A percentile compares a stretch with the other conserved stretches of the same genome.
Evolutionary conservation across 2,329 filamentous ascomycete species (phyloP).

Genomic region (Monilinia aucupariae): DNA sequence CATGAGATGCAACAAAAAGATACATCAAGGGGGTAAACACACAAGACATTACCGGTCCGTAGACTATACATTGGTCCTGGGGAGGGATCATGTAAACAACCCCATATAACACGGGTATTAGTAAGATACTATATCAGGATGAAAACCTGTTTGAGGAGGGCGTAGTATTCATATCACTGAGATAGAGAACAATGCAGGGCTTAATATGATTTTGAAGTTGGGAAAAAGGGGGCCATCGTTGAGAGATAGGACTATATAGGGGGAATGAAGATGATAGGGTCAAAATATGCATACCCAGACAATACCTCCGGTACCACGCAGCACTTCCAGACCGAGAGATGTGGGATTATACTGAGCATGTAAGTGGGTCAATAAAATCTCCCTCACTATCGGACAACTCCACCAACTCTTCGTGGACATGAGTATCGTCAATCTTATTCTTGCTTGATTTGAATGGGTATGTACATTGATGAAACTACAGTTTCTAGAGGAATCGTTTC

Average conservation of each 20-base stretch:
- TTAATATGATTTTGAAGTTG: not conserved
- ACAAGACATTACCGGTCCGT: not conserved
- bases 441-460: slow-evolving; percentile 17
- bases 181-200: not conserved
- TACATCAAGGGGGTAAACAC: too few species aligned
- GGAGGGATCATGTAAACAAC: not conserved
- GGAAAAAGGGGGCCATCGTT: not conserved
- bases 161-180: not conserved
- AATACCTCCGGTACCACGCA: not conserved
- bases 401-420: not conserved
- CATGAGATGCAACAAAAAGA: too few species aligned
- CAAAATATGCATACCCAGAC: not conserved
- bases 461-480: slow-evolving; percentile 22
- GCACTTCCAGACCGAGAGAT: not conserved
- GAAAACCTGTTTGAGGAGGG: not conserved
- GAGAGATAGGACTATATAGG: not conserved
- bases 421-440: slow-evolving; percentile 1
- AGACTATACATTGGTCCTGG: not conserved
- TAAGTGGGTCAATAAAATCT: not conserved
- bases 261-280: not conserved
- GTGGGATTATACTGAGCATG: not conserved
- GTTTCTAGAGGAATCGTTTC: slow-evolving; percentile 30
- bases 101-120: too few species aligned
- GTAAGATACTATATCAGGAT: not conserved
- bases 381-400: not conserved